Conservation (phyloP, 768 basidiomycete genomes). For the Cytidiella melzeri region DNA sequence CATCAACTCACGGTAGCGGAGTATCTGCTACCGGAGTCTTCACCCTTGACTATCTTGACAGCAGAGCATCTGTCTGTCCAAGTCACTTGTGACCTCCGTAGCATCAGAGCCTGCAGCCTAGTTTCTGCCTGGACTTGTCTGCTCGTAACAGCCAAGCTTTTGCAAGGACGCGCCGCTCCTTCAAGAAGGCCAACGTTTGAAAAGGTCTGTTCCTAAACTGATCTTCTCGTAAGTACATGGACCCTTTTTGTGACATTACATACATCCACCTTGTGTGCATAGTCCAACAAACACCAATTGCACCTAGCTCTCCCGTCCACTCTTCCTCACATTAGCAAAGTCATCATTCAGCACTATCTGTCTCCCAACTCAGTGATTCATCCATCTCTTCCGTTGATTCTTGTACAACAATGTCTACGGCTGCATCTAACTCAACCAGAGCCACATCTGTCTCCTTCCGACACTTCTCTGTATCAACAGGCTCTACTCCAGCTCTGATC, state of each 20-base stretch:
- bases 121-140: too few species aligned
- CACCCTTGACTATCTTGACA: too few species aligned
- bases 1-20: too few species aligned
- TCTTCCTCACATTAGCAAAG: constrained; percentile 9
- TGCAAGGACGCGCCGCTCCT: too few species aligned
- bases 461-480: constrained; percentile 9
- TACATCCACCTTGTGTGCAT: constrained; percentile 77
- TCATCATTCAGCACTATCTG: constrained; percentile 11
- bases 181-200: too few species aligned
- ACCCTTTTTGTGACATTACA: constrained; percentile 74
- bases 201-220: too few species aligned
- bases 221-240: too few species aligned
- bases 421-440: constrained; percentile 18
- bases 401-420: constrained; percentile 12
- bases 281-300: constrained; percentile 90
- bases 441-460: constrained; percentile 2
- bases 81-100: too few species aligned
- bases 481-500: constrained; percentile 23
- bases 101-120: too few species aligned
- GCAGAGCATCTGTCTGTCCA: too few species aligned
- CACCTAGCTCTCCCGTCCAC: constrained; percentile 62
- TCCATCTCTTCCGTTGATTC: constrained; percentile 20
- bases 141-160: too few species aligned
- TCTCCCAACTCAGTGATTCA: constrained; percentile 10
- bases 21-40: too few species aligned